Conservation (phyloP, 2,329 filamentous ascomycete species). For the Endoconidiophora polonica region DNA sequence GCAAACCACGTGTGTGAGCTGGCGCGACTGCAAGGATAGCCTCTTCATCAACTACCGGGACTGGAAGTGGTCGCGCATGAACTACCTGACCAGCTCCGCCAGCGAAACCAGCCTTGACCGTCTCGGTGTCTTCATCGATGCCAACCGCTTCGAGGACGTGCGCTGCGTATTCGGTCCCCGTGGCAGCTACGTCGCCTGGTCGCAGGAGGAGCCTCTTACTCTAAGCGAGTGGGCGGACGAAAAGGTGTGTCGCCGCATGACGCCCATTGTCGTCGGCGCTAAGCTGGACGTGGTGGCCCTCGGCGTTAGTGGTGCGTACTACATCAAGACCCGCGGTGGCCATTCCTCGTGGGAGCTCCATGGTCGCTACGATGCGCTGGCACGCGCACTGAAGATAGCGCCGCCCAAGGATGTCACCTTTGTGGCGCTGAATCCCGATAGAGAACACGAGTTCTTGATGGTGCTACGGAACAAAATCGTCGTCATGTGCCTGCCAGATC, state of each 20-base stretch:
- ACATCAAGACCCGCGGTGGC: constrained; percentile 9
- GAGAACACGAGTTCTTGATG: constrained; percentile 7
- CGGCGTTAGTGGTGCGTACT: constrained; percentile 6
- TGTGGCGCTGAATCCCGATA: constrained; percentile 12
- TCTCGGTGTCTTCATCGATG: constrained; percentile 2
- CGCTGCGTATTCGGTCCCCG: constrained; percentile 9
- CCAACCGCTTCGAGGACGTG: constrained; percentile 10
- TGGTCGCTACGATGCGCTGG: constrained; percentile 9
- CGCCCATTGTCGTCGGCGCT: constrained; percentile 7
- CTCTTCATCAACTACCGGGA: constrained; percentile 7
- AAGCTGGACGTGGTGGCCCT: constrained; percentile 8
- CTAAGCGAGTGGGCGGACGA: constrained; percentile 7
- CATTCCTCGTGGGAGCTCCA: constrained; percentile 7
- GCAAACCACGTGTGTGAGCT: constrained; percentile 7
- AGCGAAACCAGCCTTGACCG: constrained; percentile 1
- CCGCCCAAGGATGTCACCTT: constrained; percentile 6
- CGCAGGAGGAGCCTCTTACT: constrained; percentile 7
- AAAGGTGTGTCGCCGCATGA: constrained; percentile 4
- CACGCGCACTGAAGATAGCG: constrained; percentile 5
- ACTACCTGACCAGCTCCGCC: constrained; percentile 5
- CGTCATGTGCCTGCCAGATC: constrained; percentile 9
- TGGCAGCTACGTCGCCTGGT: constrained; percentile 9
- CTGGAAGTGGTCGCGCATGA: constrained; percentile 8
- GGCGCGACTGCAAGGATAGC: constrained; percentile 1
- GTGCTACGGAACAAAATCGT: constrained; percentile 7